A percentile compares a stretch with the other conserved stretches of the same genome.
Conservation (phyloP, 768 basidiomycete species). For the Agaricus bisporus region DNA sequence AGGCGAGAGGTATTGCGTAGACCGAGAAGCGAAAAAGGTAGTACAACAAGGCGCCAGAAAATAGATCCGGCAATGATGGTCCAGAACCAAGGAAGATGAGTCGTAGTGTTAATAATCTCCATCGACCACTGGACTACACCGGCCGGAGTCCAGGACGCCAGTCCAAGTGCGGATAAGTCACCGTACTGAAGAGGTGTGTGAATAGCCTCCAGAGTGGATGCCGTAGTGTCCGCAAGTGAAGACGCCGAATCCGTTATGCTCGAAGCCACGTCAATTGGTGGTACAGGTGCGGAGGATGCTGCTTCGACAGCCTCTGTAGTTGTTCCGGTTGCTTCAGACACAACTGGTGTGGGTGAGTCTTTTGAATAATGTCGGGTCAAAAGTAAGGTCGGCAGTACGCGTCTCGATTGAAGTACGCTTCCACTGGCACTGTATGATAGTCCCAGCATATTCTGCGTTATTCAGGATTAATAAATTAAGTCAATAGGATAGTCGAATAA, state of each 20-base stretch:
- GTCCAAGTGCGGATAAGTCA: slow-evolving; percentile 63
- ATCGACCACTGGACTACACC: slow-evolving; percentile 58
- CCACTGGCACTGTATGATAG: background rate
- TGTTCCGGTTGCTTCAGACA: background rate
- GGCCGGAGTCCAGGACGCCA: slow-evolving; percentile 58
- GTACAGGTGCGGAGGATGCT: background rate
- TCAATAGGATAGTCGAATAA: background rate
- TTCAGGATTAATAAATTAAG: background rate
- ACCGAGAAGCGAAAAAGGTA: slow-evolving; percentile 55
- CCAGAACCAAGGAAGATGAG: slow-evolving; percentile 79
- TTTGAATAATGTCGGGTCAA: slow-evolving; percentile 8
- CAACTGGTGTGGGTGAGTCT: slow-evolving; percentile 2
- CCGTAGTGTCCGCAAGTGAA: background rate
- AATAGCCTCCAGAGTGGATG: slow-evolving; percentile 19
- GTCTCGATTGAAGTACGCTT: background rate
- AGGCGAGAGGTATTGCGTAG: slow-evolving; percentile 55
- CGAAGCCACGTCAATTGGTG: background rate
- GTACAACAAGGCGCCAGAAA: slow-evolving; percentile 50
- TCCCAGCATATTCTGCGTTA: slow-evolving; percentile 4
- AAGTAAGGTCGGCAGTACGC: background rate
- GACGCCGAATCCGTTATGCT: background rate
- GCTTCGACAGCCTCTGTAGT: background rate
- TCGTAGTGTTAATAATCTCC: slow-evolving; percentile 63
- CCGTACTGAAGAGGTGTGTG: slow-evolving; percentile 57
- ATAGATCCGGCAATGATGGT: slow-evolving; percentile 66